Evolutionary conservation across 106 monocot genomes (phyloP).

Genomic region (Platanthera guangdongensis): DNA sequence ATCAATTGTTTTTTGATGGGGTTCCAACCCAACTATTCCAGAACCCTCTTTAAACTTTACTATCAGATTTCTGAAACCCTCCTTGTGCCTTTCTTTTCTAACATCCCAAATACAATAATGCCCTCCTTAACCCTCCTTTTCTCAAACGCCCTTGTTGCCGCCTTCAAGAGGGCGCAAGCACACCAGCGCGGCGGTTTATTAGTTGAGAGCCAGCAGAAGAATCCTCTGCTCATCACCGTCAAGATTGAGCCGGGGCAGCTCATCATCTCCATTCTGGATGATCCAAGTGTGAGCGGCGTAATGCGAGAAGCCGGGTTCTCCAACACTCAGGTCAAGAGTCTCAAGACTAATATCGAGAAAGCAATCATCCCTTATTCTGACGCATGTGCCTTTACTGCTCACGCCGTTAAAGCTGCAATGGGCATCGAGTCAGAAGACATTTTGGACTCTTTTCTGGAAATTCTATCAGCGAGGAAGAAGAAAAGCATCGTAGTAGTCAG

Average conservation of each 20-base stretch:
- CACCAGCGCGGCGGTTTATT: constrained; percentile 80
- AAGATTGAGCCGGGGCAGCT: constrained; percentile 79
- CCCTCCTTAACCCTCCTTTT: too few relatives aligned
- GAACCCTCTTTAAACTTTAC: too few relatives aligned
- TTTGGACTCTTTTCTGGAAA: constrained; percentile 32
- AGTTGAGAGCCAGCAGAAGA: constrained; percentile 57
- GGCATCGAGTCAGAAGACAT: constrained; percentile 37
- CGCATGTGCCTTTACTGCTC: background rate
- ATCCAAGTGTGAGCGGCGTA: constrained; percentile 57
- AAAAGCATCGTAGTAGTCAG: constrained; percentile 56
- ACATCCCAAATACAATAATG: too few relatives aligned
- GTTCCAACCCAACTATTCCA: too few relatives aligned
- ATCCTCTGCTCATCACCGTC: too few relatives aligned
- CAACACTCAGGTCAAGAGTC: constrained; percentile 65
- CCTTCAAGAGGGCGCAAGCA: constrained; percentile 89
- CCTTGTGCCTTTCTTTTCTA: too few relatives aligned
- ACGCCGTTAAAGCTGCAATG: background rate
- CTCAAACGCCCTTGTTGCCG: constrained; percentile 84
- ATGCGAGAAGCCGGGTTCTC: constrained; percentile 78
- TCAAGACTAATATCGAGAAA: constrained; percentile 47
- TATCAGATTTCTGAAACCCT: too few relatives aligned
- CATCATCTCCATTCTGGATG: constrained; percentile 58
- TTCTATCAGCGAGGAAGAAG: constrained; percentile 25
- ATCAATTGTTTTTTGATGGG: too few relatives aligned
- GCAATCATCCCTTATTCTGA: constrained; percentile 24